A percentile compares a stretch with the other conserved stretches of the same genome.
Conservation (phyloP, 2,329 filamentous ascomycete genomes). For the Talaromyces piceae region DNA sequence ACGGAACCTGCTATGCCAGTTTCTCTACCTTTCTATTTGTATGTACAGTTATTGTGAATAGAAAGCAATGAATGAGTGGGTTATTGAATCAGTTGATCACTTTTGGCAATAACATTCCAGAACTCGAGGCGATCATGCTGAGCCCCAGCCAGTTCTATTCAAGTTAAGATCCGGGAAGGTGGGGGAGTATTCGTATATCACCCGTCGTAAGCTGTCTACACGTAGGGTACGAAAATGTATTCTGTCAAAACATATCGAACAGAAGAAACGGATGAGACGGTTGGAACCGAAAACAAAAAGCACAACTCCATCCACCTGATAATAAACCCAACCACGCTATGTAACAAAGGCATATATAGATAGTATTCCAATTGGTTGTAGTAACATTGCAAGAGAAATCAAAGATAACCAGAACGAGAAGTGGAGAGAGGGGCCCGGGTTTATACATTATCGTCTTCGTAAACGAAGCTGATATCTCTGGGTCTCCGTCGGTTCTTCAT, state of each 20-base stretch:
- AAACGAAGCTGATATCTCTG: conserved; percentile 85
- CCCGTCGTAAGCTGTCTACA: no score
- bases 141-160: no score
- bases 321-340: neutral
- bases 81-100: neutral
- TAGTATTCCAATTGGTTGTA: neutral
- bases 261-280: neutral
- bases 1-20: conserved; percentile 9
- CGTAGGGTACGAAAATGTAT: no score
- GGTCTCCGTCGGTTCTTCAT: conserved; percentile 69
- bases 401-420: neutral
- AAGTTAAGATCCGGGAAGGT: no score
- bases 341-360: neutral
- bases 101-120: neutral
- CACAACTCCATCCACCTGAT: neutral
- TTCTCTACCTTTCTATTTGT: conserved; percentile 10
- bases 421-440: conserved; percentile 25
- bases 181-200: no score
- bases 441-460: conserved; percentile 74
- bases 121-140: no score
- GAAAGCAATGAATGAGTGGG: conserved; percentile 8
- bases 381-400: neutral
- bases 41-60: conserved; percentile 12
- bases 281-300: neutral
- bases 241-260: neutral